Evolutionary conservation across 306 rosid genomes (phyloP).

Genomic region (Dryas drummondii): DNA sequence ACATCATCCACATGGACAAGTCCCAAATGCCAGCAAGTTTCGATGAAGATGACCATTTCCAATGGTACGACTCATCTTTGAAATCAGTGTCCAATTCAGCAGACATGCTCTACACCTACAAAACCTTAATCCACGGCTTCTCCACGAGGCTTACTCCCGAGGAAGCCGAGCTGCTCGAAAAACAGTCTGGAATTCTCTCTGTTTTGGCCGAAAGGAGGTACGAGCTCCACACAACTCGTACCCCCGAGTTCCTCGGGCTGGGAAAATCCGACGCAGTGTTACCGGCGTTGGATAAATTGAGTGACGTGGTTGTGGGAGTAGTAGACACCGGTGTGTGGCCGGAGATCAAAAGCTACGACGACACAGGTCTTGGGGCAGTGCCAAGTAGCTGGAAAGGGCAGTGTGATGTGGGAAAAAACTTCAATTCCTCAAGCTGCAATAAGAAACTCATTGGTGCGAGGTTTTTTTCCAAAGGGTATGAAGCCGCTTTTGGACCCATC

Average conservation of each 20-base stretch:
- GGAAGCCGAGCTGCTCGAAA: conserved; percentile 62
- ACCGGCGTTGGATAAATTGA: conserved; percentile 25
- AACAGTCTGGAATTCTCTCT: conserved; percentile 62
- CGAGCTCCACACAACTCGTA: conserved; percentile 88
- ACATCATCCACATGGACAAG: conserved; percentile 83
- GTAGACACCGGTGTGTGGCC: conserved; percentile 96
- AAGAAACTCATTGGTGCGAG: conserved; percentile 82
- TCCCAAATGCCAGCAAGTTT: conserved; percentile 65
- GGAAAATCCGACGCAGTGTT: conserved; percentile 25
- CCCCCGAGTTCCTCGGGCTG: conserved; percentile 82
- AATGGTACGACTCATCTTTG: conserved; percentile 76
- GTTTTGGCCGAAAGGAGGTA: conserved; percentile 60
- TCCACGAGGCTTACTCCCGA: conserved; percentile 68
- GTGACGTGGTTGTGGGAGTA: conserved; percentile 69
- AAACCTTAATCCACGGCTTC: conserved; percentile 73
- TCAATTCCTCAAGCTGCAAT: conserved; percentile 68
- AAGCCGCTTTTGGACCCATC: conserved; percentile 51
- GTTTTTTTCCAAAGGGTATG: conserved; percentile 66
- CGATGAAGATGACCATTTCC: conserved; percentile 41
- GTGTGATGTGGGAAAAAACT: conserved; percentile 65
- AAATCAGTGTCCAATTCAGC: conserved; percentile 66
- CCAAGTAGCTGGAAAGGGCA: conserved; percentile 78
- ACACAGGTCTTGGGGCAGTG: conserved; percentile 55
- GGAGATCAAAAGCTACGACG: conserved; percentile 65
- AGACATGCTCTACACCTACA: conserved; percentile 72